Evolutionary conservation across 2,329 filamentous ascomycete genomes (phyloP).

Genomic region (Stagonosporopsis chrysanthemi): DNA sequence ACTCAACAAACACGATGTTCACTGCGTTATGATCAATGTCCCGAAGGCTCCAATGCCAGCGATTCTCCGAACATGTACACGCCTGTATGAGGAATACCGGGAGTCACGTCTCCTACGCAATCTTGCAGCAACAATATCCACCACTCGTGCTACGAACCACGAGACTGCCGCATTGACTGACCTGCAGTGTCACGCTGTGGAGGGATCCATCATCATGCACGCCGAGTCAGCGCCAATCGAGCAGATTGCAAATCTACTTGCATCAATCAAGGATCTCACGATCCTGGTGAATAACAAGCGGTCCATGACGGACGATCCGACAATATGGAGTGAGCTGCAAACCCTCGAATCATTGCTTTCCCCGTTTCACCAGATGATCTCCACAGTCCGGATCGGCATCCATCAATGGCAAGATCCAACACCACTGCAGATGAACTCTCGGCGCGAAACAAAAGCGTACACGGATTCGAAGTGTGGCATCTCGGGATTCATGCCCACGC

Average conservation of each 20-base stretch:
- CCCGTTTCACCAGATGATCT: slow-evolving; percentile 8
- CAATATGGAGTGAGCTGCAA: slow-evolving; percentile 11
- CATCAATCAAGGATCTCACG: slow-evolving; percentile 4
- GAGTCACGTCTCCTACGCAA: slow-evolving; percentile 4
- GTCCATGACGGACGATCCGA: slow-evolving; percentile 11
- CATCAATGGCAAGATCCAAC: slow-evolving; percentile 17
- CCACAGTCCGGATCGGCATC: slow-evolving; percentile 13
- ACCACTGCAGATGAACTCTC: slow-evolving; percentile 13
- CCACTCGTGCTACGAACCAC: slow-evolving; percentile 14
- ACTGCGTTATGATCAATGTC: slow-evolving; percentile 8
- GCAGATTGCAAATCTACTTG: slow-evolving; percentile 9
- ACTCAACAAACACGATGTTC: slow-evolving; percentile 10
- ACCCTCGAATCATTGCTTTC: slow-evolving; percentile 9
- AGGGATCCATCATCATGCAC: slow-evolving; percentile 11
- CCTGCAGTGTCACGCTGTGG: slow-evolving; percentile 14
- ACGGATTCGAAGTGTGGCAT: not conserved
- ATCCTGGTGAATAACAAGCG: slow-evolving; percentile 13
- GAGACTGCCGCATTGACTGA: slow-evolving; percentile 11
- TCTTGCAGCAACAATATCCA: slow-evolving; percentile 7
- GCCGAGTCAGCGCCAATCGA: slow-evolving; percentile 7
- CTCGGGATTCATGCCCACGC: slow-evolving; percentile 7
- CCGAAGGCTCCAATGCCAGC: slow-evolving; percentile 8
- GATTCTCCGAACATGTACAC: slow-evolving; percentile 14
- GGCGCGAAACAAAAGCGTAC: slow-evolving; percentile 6
- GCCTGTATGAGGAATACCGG: slow-evolving; percentile 13